phyloP scores from a whole-genome alignment of 108 stramenopile species.

The Conticribra weissflogii region DNA sequence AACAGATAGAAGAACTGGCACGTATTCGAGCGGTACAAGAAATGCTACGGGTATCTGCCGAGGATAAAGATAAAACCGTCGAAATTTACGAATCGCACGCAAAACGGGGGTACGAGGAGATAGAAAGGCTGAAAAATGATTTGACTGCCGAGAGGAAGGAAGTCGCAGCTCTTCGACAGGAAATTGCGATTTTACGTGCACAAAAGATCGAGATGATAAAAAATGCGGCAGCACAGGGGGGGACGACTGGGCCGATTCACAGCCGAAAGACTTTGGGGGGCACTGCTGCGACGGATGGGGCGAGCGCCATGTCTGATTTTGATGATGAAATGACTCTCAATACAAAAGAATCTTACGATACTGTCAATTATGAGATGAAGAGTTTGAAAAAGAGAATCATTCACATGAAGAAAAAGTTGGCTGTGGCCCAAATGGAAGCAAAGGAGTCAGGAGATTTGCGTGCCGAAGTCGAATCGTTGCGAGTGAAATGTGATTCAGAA shows the following conservation, averaged over 20 bases:
- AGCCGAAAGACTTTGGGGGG: neutral
- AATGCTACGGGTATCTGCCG: conserved; percentile 20
- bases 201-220: neutral
- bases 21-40: conserved; percentile 45
- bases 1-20: conserved; percentile 44
- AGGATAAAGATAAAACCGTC: conserved; percentile 50
- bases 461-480: conserved; percentile 39
- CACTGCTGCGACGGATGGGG: neutral
- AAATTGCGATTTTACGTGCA: conserved; percentile 22
- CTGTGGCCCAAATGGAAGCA: conserved; percentile 38
- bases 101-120: conserved; percentile 44
- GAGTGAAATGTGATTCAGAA: conserved; percentile 36
- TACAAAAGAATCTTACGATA: conserved; percentile 28
- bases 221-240: neutral
- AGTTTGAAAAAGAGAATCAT: conserved; percentile 52
- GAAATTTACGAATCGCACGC: conserved; percentile 45
- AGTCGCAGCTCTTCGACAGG: conserved; percentile 27
- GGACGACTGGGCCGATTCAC: neutral
- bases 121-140: conserved; percentile 45
- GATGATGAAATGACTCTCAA: conserved; percentile 51
- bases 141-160: conserved; percentile 38
- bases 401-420: conserved; percentile 53
- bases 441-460: conserved; percentile 43
- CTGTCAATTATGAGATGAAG: conserved; percentile 41
- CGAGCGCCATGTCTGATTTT: conserved; percentile 18